These are phyloP conservation scores for Xylariaceae sp. DNA, from an alignment of 2,329 filamentous ascomycete species.

Conservation along the genomic window DNA sequence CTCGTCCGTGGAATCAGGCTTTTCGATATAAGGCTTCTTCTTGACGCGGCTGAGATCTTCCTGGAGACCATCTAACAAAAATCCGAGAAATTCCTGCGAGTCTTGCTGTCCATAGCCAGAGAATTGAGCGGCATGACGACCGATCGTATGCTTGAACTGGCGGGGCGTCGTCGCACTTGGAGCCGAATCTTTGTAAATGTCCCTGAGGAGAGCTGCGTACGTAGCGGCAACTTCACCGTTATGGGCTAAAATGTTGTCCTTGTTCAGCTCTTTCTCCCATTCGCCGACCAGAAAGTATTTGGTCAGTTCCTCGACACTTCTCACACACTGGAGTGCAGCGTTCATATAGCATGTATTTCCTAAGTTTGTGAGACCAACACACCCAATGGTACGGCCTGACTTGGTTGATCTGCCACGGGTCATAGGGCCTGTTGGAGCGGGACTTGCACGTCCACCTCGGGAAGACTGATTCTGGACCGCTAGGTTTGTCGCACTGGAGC, in stretches of 20 bases:
- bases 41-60: slow-evolving; percentile 91
- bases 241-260: slow-evolving; percentile 78
- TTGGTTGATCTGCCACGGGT: slow-evolving; percentile 70
- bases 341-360: slow-evolving; percentile 99
- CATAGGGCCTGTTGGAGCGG: slow-evolving; percentile 53
- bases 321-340: slow-evolving; percentile 89
- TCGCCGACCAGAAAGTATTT: slow-evolving; percentile 79
- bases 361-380: slow-evolving; percentile 80
- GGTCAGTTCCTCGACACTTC: slow-evolving; percentile 88
- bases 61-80: slow-evolving; percentile 88
- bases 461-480: slow-evolving; percentile 35
- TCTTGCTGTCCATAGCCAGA: slow-evolving; percentile 96
- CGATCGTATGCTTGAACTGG: slow-evolving; percentile 78
- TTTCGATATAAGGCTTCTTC: slow-evolving; percentile 96
- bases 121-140: slow-evolving; percentile 77
- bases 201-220: slow-evolving; percentile 71
- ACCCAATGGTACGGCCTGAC: slow-evolving; percentile 67
- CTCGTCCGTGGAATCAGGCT: slow-evolving; percentile 94
- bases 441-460: slow-evolving; percentile 67
- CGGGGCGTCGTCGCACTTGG: slow-evolving; percentile 70
- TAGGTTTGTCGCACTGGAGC: slow-evolving; percentile 31
- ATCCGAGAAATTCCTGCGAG: slow-evolving; percentile 94
- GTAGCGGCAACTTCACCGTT: slow-evolving; percentile 81
- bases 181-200: slow-evolving; percentile 70
- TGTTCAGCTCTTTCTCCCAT: slow-evolving; percentile 78